These are phyloP conservation scores for Paramecium caudatum DNA, from an alignment of 73 alveolate species.

Conservation along the genomic window DNA sequence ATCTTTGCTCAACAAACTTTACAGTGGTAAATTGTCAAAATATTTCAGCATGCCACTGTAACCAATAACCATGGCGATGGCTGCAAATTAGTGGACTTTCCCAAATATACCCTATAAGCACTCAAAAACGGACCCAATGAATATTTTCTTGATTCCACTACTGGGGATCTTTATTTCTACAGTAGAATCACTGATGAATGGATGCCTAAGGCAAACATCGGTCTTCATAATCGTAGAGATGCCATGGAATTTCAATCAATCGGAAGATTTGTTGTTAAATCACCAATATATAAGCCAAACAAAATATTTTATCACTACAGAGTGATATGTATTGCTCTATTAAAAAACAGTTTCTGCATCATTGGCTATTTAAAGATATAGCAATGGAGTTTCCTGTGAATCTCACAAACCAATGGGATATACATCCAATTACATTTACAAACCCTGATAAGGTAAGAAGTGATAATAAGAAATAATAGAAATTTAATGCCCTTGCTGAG, in stretches of 20 bases:
- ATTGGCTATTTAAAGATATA: conserved; percentile 61
- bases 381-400: conserved; percentile 41
- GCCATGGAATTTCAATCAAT: conserved; percentile 70
- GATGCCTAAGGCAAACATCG: conserved; percentile 71
- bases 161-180: conserved; percentile 70
- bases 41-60: conserved; percentile 24
- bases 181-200: conserved; percentile 69
- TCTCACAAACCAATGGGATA: conserved; percentile 63
- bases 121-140: conserved; percentile 60
- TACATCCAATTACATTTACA: conserved; percentile 68
- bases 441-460: conserved; percentile 57
- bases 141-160: conserved; percentile 71
- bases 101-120: conserved; percentile 43
- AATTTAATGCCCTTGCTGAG: conserved; percentile 38
- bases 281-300: conserved; percentile 70
- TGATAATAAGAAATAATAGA: background rate
- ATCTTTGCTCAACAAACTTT: conserved; percentile 64
- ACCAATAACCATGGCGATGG: conserved; percentile 73
- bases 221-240: conserved; percentile 69
- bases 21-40: background rate
- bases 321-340: conserved; percentile 46
- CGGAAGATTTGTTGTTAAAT: conserved; percentile 64
- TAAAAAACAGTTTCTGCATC: conserved; percentile 68
- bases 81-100: conserved; percentile 67
- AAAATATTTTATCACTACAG: background rate